Percentiles rank a stretch among this genome's conserved stretches.
Evolutionary conservation across 2,329 filamentous ascomycete genomes (phyloP).

Genomic region (Chaetomiaceae sp.): DNA sequence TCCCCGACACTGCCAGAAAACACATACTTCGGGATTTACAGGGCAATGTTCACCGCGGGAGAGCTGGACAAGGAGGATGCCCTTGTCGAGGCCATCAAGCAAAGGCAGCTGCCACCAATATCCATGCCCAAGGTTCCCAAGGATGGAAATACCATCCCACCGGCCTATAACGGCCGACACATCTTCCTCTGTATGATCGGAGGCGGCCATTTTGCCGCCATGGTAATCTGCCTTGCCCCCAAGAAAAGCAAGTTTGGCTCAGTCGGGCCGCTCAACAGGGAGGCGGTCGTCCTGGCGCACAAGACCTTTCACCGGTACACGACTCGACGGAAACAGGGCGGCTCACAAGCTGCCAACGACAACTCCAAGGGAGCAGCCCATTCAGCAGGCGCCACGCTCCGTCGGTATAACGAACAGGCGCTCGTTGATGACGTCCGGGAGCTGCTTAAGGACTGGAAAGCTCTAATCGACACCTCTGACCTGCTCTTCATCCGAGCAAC

Average conservation of each 20-base stretch:
- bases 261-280: constrained; percentile 66
- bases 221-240: constrained; percentile 85
- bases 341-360: constrained; percentile 89
- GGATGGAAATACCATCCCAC: constrained; percentile 51
- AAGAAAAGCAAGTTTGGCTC: constrained; percentile 65
- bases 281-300: constrained; percentile 84
- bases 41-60: constrained; percentile 67
- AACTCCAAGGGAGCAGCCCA: constrained; percentile 90
- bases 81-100: constrained; percentile 63
- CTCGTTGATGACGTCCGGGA: constrained; percentile 82
- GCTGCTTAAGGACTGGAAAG: constrained; percentile 78
- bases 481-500: constrained; percentile 86
- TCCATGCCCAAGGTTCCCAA: constrained; percentile 49
- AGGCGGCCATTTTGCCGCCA: constrained; percentile 93
- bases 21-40: constrained; percentile 79
- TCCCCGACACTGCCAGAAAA: constrained; percentile 71
- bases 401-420: constrained; percentile 91
- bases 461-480: constrained; percentile 76
- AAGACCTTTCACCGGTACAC: constrained; percentile 99
- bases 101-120: constrained; percentile 70
- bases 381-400: constrained; percentile 83
- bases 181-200: constrained; percentile 98
- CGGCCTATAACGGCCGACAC: constrained; percentile 67
- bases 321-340: constrained; percentile 91
- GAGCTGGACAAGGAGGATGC: constrained; percentile 62